A percentile compares a stretch with the other conserved stretches of the same genome.
Conservation (phyloP, 192 early-diverging fungal genomes). For the Linnemannia zychae region DNA sequence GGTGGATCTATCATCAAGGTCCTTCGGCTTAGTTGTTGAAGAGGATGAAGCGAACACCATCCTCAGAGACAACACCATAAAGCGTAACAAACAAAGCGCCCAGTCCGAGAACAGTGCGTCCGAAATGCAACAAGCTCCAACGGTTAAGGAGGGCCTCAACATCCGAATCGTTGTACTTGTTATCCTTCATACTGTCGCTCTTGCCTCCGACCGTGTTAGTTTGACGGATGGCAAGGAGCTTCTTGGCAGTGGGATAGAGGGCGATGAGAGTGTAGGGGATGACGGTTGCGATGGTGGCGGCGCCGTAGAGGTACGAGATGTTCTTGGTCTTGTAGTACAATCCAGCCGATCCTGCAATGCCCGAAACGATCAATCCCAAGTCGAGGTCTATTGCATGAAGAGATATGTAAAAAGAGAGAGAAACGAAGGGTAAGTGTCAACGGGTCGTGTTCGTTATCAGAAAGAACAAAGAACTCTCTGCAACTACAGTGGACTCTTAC, state of each 20-base stretch:
- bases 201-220: constrained; percentile 37
- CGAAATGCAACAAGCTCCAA: constrained; percentile 29
- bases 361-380: background rate
- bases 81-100: constrained; percentile 17
- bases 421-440: background rate
- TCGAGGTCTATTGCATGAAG: constrained; percentile 18
- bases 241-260: constrained; percentile 29
- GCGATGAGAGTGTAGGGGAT: constrained; percentile 27
- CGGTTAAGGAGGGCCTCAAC: constrained; percentile 27
- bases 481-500: too few species aligned
- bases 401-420: background rate
- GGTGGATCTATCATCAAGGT: background rate
- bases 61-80: constrained; percentile 33
- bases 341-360: constrained; percentile 19
- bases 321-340: constrained; percentile 52
- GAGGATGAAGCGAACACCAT: constrained; percentile 31
- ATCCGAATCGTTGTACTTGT: constrained; percentile 22
- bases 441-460: too few species aligned
- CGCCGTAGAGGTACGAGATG: constrained; percentile 34
- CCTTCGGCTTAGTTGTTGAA: constrained; percentile 22
- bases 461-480: background rate
- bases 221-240: constrained; percentile 42
- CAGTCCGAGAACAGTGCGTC: constrained; percentile 27
- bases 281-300: constrained; percentile 17
- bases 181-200: constrained; percentile 42